These are phyloP conservation scores for Fusarium sp. DNA, from an alignment of 2,329 filamentous ascomycete species.

Conservation along the genomic window DNA sequence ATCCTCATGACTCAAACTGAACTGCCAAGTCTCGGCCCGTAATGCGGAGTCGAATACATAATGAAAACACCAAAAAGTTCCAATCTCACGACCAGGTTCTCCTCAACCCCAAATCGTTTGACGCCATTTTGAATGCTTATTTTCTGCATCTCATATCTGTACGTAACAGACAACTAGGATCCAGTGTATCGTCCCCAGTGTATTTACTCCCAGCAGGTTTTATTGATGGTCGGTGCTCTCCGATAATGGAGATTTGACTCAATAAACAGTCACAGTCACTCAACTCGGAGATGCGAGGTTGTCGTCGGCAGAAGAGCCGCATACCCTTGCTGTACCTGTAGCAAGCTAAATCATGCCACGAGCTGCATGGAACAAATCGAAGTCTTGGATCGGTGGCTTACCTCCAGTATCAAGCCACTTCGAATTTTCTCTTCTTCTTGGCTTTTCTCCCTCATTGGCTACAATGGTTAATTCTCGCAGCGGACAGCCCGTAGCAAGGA, in stretches of 20 bases:
- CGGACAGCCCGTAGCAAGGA: constrained; percentile 30
- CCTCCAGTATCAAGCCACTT: constrained; percentile 28
- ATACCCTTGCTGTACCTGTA: not conserved
- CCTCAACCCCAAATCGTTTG: constrained; percentile 5
- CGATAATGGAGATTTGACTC: constrained; percentile 23
- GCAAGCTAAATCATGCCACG: constrained; percentile 10
- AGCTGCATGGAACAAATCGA: constrained; percentile 35
- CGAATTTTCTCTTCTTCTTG: constrained; percentile 19
- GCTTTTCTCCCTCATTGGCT: constrained; percentile 19
- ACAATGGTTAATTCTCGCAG: not conserved
- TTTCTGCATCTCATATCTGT: constrained; percentile 9
- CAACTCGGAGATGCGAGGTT: constrained; percentile 30
- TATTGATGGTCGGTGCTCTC: constrained; percentile 6
- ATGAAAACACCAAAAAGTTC: constrained; percentile 16
- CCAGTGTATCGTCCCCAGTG: not conserved
- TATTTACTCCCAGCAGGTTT: not conserved
- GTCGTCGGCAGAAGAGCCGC: constrained; percentile 28
- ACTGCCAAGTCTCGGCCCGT: constrained; percentile 6
- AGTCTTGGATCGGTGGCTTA: constrained; percentile 9
- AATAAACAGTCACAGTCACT: constrained; percentile 5
- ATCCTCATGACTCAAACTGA: constrained; percentile 11
- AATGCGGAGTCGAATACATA: constrained; percentile 28
- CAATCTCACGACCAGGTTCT: no score
- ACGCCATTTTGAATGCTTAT: constrained; percentile 31
- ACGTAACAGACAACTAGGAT: constrained; percentile 15